Conservation (phyloP, 2,329 filamentous ascomycete genomes). For the Sporothrix euskadiensis region DNA sequence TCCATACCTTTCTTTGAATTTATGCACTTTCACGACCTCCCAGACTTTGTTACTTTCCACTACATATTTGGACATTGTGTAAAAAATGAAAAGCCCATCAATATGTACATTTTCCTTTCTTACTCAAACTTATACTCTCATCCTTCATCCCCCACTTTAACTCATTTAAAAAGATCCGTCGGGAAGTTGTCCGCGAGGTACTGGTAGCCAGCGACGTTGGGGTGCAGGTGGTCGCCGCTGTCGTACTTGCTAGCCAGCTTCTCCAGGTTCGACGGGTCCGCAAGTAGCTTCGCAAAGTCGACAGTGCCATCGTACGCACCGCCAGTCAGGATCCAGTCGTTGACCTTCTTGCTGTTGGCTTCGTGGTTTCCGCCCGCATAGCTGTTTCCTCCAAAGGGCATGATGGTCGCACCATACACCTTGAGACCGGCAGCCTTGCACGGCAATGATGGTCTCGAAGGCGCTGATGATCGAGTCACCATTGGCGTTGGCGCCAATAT, state of each 20-base stretch:
- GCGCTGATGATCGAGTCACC: slow-evolving; percentile 56
- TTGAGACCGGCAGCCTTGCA: slow-evolving; percentile 56
- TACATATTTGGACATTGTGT: neutral
- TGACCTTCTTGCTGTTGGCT: slow-evolving; percentile 57
- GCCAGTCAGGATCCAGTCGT: slow-evolving; percentile 59
- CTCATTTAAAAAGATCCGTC: slow-evolving; percentile 50
- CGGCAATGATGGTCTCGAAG: slow-evolving; percentile 58
- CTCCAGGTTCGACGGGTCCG: slow-evolving; percentile 51
- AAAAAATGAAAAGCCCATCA: slow-evolving; percentile 2
- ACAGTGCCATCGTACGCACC: slow-evolving; percentile 60
- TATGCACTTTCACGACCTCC: slow-evolving; percentile 1
- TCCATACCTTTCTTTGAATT: neutral
- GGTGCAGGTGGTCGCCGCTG: slow-evolving; percentile 66
- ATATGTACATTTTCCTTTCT: slow-evolving; percentile 21
- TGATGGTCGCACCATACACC: slow-evolving; percentile 65
- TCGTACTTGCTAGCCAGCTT: slow-evolving; percentile 55
- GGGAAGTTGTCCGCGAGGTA: slow-evolving; percentile 61
- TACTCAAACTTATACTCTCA: neutral
- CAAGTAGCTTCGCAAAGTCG: slow-evolving; percentile 62
- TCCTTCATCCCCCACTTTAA: neutral
- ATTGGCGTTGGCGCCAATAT: slow-evolving; percentile 58
- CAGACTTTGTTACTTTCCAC: neutral
- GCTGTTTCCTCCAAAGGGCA: slow-evolving; percentile 56
- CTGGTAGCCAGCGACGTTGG: slow-evolving; percentile 60
- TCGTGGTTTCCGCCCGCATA: slow-evolving; percentile 59